Evolutionary conservation across 2,329 filamentous ascomycete species (phyloP).

Genomic region (Colletotrichum musae): DNA sequence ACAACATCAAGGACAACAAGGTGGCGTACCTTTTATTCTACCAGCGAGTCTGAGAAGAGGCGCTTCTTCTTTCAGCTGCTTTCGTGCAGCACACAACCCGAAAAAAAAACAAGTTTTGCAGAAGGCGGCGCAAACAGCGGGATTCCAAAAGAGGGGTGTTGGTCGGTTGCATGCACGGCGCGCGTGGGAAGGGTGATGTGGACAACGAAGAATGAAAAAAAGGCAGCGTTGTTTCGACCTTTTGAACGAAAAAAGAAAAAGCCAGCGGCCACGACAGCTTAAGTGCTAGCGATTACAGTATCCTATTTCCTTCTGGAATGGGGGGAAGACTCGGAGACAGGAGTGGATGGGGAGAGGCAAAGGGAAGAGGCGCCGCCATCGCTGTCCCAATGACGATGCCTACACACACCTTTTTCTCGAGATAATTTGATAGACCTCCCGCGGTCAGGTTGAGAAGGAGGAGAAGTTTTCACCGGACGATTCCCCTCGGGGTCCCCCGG

Average conservation of each 20-base stretch:
- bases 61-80: too few relatives aligned
- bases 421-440: constrained; percentile 29
- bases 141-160: neutral
- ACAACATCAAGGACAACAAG: constrained; percentile 89
- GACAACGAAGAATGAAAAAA: neutral
- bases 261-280: constrained; percentile 2
- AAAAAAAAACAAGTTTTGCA: neutral
- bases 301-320: constrained; percentile 5
- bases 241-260: neutral
- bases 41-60: constrained; percentile 74
- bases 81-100: too few relatives aligned
- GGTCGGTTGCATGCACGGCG: constrained; percentile 1
- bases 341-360: constrained; percentile 11
- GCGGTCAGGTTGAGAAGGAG: constrained; percentile 17
- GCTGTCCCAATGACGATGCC: constrained; percentile 1
- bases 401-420: neutral
- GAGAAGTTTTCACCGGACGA: too few relatives aligned
- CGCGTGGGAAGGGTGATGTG: constrained; percentile 5
- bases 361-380: constrained; percentile 4
- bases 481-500: too few relatives aligned
- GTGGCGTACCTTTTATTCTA: constrained; percentile 98
- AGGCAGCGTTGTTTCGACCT: constrained; percentile 3
- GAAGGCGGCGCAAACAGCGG: constrained; percentile 9
- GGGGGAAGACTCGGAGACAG: neutral
- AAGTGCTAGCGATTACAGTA: constrained; percentile 18